Evolutionary conservation across 345 rosid genomes (phyloP).

Genomic region (Gossypium anomalum): DNA sequence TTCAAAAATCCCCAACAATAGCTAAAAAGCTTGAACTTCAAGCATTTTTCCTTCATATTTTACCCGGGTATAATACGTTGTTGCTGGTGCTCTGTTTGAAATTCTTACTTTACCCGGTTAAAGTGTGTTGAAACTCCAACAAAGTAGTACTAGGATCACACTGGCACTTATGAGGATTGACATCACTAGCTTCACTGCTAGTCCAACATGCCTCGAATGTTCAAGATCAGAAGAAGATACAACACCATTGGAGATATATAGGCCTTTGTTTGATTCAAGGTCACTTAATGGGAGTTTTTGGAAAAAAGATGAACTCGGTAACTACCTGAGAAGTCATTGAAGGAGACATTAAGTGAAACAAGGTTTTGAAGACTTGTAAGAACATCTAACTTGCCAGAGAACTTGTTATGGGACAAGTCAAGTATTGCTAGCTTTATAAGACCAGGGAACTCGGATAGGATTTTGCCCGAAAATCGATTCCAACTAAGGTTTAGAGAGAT

Average conservation of each 20-base stretch:
- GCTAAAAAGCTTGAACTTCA: no score
- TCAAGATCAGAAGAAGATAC: conserved; percentile 40
- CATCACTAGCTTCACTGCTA: conserved; percentile 53
- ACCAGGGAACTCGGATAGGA: conserved; percentile 69
- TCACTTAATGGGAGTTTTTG: conserved; percentile 66
- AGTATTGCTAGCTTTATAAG: conserved; percentile 69
- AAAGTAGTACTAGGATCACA: conserved; percentile 50
- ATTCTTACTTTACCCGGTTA: no score
- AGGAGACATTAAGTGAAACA: conserved; percentile 84
- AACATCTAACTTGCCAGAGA: conserved; percentile 60
- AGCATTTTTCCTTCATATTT: no score
- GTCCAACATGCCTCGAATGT: conserved; percentile 29
- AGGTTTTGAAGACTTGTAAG: conserved; percentile 75
- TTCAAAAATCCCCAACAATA: no score
- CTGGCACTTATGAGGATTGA: conserved; percentile 61
- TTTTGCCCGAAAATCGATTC: conserved; percentile 59
- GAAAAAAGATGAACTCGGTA: conserved; percentile 81
- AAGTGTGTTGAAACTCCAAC: no score
- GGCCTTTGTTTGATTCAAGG: conserved; percentile 68
- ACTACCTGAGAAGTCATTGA: conserved; percentile 82
- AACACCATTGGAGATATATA: conserved; percentile 44
- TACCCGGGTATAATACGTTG: no score
- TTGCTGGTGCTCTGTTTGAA: no score
- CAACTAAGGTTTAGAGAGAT: conserved; percentile 88
- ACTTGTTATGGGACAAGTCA: conserved; percentile 80